phyloP scores from a whole-genome alignment of 805 yeast genomes.

The Metschnikowia lachancei region DNA sequence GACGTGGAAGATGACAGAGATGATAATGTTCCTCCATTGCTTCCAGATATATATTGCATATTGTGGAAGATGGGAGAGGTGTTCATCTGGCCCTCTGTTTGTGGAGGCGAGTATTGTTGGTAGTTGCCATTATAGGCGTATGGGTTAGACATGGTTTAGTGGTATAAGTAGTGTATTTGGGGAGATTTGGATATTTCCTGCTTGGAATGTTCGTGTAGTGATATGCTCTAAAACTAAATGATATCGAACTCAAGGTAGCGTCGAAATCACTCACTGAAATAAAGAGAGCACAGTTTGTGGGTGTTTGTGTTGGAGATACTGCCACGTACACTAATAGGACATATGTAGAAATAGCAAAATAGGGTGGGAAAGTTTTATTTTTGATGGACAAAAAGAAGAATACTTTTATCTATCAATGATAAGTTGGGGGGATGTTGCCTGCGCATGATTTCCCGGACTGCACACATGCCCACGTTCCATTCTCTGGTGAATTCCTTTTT shows the following conservation, averaged over 20 bases:
- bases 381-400: neutral
- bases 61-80: conserved; percentile 33
- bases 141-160: conserved; percentile 32
- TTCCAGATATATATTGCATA: conserved; percentile 22
- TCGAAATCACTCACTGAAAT: too few species aligned
- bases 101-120: conserved; percentile 34
- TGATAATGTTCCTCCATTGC: conserved; percentile 13
- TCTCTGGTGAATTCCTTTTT: conserved; percentile 1
- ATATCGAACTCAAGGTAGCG: too few species aligned
- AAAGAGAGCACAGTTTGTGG: too few species aligned
- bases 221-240: neutral
- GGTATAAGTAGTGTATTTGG: neutral
- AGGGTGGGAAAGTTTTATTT: neutral
- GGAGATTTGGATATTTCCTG: neutral
- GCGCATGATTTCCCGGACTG: conserved; percentile 9
- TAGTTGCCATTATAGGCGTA: conserved; percentile 30
- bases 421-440: conserved; percentile 7
- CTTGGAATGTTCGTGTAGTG: conserved; percentile 1
- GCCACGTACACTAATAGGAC: neutral
- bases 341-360: neutral
- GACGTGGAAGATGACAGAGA: conserved; percentile 17
- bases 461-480: conserved; percentile 9
- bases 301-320: neutral
- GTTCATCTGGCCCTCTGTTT: conserved; percentile 24
- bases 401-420: neutral